A percentile compares a stretch with the other conserved stretches of the same genome.
Evolutionary conservation across 1,284 basidiomycete genomes (phyloP).

Genomic region (Papiliotrema flavescens): DNA sequence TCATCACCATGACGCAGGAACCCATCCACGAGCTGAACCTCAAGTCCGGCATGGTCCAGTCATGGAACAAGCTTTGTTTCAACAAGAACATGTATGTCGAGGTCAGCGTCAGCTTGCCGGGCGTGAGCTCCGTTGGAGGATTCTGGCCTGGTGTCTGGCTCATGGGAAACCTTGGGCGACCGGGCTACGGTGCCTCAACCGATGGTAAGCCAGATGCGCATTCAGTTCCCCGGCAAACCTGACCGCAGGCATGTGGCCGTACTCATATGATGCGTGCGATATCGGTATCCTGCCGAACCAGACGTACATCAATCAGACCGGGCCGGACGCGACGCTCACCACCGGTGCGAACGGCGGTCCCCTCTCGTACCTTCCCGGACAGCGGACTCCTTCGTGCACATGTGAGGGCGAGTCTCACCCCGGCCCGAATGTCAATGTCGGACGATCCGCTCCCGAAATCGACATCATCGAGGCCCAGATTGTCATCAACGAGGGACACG

Average conservation of each 20-base stretch:
- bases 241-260: constrained; percentile 49
- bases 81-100: constrained; percentile 46
- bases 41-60: constrained; percentile 55
- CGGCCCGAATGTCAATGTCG: constrained; percentile 55
- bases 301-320: constrained; percentile 43
- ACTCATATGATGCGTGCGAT: constrained; percentile 46
- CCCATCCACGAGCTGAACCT: constrained; percentile 71
- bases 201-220: constrained; percentile 62
- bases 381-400: constrained; percentile 55
- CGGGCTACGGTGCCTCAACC: constrained; percentile 60
- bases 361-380: constrained; percentile 49
- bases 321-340: constrained; percentile 42
- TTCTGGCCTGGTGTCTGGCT: constrained; percentile 55
- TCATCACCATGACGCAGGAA: constrained; percentile 69
- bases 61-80: constrained; percentile 54
- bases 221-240: not conserved
- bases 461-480: constrained; percentile 63
- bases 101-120: constrained; percentile 41
- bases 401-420: constrained; percentile 62
- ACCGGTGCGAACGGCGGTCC: constrained; percentile 33
- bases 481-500: constrained; percentile 11
- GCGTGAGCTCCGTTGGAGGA: constrained; percentile 42
- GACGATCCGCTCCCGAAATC: constrained; percentile 63
- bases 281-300: constrained; percentile 48
- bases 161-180: constrained; percentile 51